Percentiles rank a stretch among this genome's conserved stretches.
These are phyloP conservation scores for Tricholoma sp. DNA, from an alignment of 768 basidiomycete genomes.

Conservation along the genomic window DNA sequence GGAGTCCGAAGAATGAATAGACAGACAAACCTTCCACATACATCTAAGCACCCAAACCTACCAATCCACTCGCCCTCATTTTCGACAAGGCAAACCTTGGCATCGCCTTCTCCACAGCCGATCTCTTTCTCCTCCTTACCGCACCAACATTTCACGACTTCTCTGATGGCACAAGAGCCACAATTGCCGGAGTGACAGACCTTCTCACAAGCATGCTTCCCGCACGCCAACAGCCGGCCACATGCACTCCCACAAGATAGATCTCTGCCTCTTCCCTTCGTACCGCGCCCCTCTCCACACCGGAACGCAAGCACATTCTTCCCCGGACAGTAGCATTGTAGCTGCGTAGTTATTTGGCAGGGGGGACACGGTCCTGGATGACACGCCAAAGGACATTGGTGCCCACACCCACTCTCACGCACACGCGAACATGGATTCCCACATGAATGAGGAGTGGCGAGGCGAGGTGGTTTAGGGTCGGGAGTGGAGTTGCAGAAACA, in stretches of 20 bases:
- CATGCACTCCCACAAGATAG: slow-evolving; percentile 43
- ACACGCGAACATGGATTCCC: slow-evolving; percentile 60
- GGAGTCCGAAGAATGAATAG: slow-evolving; percentile 2
- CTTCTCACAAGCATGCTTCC: slow-evolving; percentile 63
- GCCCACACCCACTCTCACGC: slow-evolving; percentile 58
- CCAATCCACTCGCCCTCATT: slow-evolving; percentile 60
- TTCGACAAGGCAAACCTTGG: slow-evolving; percentile 34
- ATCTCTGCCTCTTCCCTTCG: slow-evolving; percentile 24
- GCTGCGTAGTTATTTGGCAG: slow-evolving; percentile 72
- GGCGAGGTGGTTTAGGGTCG: slow-evolving; percentile 67
- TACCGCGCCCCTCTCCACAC: slow-evolving; percentile 35
- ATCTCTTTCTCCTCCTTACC: slow-evolving; percentile 58
- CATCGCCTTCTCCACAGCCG: slow-evolving; percentile 61
- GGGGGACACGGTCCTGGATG: slow-evolving; percentile 98
- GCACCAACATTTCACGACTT: slow-evolving; percentile 71
- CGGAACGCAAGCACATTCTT: slow-evolving; percentile 52
- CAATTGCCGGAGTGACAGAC: slow-evolving; percentile 80
- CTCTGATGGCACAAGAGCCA: slow-evolving; percentile 50
- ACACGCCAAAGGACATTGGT: slow-evolving; percentile 80
- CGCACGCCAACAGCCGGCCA: slow-evolving; percentile 51
- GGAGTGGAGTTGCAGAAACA: slow-evolving; percentile 79
- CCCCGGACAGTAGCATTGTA: slow-evolving; percentile 77
- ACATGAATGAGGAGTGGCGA: slow-evolving; percentile 76
- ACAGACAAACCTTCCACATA: slow-evolving; percentile 50
- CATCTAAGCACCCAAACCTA: slow-evolving; percentile 46